A percentile compares a stretch with the other conserved stretches of the same genome.
Evolutionary conservation across 345 rosid species (phyloP).

Genomic region (Noccaea bulbosa): DNA sequence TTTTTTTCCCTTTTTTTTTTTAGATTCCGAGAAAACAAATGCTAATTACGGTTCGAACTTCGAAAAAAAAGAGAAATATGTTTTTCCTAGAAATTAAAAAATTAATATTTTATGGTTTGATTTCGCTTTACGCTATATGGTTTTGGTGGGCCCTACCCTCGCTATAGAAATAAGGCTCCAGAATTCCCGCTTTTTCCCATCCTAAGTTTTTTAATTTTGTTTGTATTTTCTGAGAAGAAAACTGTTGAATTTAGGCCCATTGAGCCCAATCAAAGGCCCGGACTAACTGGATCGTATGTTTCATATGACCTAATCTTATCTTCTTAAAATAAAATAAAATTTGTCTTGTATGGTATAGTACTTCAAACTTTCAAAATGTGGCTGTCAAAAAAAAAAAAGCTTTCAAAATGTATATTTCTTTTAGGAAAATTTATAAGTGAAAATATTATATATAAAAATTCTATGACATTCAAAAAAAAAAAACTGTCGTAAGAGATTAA

Average conservation of each 20-base stretch:
- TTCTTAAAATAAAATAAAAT: neutral
- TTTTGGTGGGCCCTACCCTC: slow-evolving; percentile 38
- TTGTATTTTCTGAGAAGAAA: neutral
- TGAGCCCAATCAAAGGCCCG: neutral
- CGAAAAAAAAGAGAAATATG: slow-evolving; percentile 14
- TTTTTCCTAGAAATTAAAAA: slow-evolving; percentile 20
- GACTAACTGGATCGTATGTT: neutral
- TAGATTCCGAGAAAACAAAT: slow-evolving; percentile 33
- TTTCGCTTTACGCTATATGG: slow-evolving; percentile 40
- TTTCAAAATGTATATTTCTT: too few relatives aligned
- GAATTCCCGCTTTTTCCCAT: slow-evolving; percentile 38
- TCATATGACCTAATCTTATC: neutral
- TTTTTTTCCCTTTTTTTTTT: neutral
- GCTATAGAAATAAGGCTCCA: neutral
- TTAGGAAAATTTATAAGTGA: too few relatives aligned
- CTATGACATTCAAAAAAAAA: too few relatives aligned
- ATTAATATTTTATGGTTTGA: slow-evolving; percentile 21
- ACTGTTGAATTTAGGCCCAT: neutral
- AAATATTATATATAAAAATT: too few relatives aligned
- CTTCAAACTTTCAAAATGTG: too few relatives aligned
- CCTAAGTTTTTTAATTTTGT: slow-evolving; percentile 5
- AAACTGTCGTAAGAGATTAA: too few relatives aligned
- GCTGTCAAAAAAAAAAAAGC: too few relatives aligned
- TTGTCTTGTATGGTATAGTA: neutral
- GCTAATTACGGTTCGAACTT: slow-evolving; percentile 39